Conservation (phyloP, 2,329 filamentous ascomycete genomes). For the Polytolypa hystricis region DNA sequence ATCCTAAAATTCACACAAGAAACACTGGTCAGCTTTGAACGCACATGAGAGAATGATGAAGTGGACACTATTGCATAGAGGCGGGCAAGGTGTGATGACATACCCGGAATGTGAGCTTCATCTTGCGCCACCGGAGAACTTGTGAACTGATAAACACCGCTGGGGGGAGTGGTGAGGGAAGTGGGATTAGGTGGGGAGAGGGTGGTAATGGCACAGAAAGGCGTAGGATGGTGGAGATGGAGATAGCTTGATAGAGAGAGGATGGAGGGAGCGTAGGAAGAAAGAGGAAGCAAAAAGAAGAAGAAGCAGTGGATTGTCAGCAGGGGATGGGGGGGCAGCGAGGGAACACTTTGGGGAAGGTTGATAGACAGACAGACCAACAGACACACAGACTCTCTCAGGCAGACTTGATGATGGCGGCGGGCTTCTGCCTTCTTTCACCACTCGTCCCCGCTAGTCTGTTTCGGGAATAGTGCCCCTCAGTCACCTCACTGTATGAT, state of each 20-base stretch:
- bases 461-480: too few relatives aligned
- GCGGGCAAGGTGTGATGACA: conserved; percentile 3
- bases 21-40: neutral
- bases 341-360: too few relatives aligned
- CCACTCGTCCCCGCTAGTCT: too few relatives aligned
- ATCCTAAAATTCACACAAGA: conserved; percentile 49
- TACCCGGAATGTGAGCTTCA: conserved; percentile 16
- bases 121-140: conserved; percentile 6
- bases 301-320: too few relatives aligned
- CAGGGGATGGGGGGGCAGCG: too few relatives aligned
- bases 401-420: too few relatives aligned
- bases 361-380: too few relatives aligned
- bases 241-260: neutral
- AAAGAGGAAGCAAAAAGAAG: neutral
- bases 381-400: too few relatives aligned
- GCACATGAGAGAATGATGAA: neutral
- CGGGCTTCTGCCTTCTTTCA: too few relatives aligned
- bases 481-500: too few relatives aligned
- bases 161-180: neutral
- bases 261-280: neutral
- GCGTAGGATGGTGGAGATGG: neutral
- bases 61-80: neutral
- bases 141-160: too few relatives aligned
- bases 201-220: neutral
- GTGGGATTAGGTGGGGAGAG: neutral